Percentiles rank a stretch among this genome's conserved stretches.
Conservation (phyloP, 495 filamentous ascomycete genomes). For the Antarctomyces pellizariae region DNA sequence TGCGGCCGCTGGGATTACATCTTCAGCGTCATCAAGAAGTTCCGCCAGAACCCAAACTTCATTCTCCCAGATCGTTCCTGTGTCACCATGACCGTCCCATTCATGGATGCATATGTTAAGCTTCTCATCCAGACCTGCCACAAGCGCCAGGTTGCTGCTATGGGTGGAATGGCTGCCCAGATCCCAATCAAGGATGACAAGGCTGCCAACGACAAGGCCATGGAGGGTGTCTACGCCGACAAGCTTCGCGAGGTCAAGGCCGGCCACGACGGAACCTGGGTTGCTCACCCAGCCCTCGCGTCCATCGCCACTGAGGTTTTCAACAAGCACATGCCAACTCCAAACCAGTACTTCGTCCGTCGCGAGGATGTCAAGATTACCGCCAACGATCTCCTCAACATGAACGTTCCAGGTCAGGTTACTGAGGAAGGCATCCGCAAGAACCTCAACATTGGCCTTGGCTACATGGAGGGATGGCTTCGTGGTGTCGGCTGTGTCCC, state of each 20-base stretch:
- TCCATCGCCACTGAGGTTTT: constrained; percentile 79
- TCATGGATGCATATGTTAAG: constrained; percentile 96
- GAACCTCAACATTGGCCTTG: constrained; percentile 90
- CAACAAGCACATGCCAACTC: constrained; percentile 97
- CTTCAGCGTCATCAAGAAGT: constrained; percentile 99
- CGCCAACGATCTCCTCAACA: constrained; percentile 86
- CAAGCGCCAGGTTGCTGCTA: constrained; percentile 82
- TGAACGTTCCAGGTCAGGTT: constrained; percentile 85
- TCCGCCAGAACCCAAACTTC: constrained; percentile 82
- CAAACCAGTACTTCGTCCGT: constrained; percentile 83
- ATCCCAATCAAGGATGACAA: constrained; percentile 94
- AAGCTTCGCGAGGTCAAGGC: constrained; percentile 92
- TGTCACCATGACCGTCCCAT: constrained; percentile 95
- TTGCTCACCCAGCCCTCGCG: constrained; percentile 87
- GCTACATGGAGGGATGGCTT: constrained; percentile 98
- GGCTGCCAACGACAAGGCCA: constrained; percentile 75
- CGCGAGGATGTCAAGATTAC: constrained; percentile 76
- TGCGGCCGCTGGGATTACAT: constrained; percentile 99
- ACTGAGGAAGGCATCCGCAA: constrained; percentile 94
- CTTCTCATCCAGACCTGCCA: constrained; percentile 97
- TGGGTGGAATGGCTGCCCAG: constrained; percentile 98
- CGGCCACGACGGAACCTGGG: constrained; percentile 92
- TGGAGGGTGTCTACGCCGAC: constrained; percentile 81
- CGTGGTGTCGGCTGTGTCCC: constrained; percentile 88
- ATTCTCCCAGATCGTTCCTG: constrained; percentile 76